These are phyloP conservation scores for Schizophyllum commune DNA, from an alignment of 1,284 basidiomycete species.

Conservation along the genomic window DNA sequence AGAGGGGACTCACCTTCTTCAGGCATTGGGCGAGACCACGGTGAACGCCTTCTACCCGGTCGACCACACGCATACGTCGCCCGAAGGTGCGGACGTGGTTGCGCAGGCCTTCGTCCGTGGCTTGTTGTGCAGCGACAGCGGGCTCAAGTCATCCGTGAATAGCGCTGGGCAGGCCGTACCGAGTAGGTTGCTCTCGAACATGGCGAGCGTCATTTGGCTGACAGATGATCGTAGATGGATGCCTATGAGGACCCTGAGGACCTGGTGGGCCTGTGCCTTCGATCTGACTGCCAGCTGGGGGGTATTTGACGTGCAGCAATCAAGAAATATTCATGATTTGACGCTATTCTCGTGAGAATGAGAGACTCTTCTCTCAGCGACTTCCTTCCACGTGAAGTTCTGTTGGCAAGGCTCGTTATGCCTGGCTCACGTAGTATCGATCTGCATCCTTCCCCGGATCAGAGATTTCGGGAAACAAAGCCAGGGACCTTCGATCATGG, in stretches of 20 bases:
- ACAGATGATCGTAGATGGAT: conserved; percentile 15
- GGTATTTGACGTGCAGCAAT: too few relatives aligned
- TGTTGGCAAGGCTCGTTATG: too few relatives aligned
- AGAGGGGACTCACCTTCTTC: neutral
- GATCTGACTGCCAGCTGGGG: too few relatives aligned
- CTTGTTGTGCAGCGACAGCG: conserved; percentile 25
- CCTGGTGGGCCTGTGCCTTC: neutral
- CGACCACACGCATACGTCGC: conserved; percentile 41
- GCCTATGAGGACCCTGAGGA: conserved; percentile 12
- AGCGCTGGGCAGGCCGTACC: conserved; percentile 27
- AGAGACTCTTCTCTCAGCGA: too few relatives aligned
- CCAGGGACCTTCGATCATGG: too few relatives aligned
- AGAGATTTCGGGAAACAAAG: too few relatives aligned
- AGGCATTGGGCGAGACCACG: conserved; percentile 4
- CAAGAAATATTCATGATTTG: too few relatives aligned
- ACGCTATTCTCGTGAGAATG: too few relatives aligned
- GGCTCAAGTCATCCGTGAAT: conserved; percentile 26
- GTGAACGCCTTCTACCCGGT: conserved; percentile 36
- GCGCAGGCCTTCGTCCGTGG: conserved; percentile 37
- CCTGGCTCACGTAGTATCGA: too few relatives aligned
- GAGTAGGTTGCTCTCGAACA: conserved; percentile 18
- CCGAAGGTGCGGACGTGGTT: conserved; percentile 34
- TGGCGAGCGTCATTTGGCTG: neutral
- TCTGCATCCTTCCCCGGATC: too few relatives aligned
- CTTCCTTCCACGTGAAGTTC: too few relatives aligned